Conservation (phyloP, 2,329 filamentous ascomycete genomes). For the Calonectria hawksworthii region DNA sequence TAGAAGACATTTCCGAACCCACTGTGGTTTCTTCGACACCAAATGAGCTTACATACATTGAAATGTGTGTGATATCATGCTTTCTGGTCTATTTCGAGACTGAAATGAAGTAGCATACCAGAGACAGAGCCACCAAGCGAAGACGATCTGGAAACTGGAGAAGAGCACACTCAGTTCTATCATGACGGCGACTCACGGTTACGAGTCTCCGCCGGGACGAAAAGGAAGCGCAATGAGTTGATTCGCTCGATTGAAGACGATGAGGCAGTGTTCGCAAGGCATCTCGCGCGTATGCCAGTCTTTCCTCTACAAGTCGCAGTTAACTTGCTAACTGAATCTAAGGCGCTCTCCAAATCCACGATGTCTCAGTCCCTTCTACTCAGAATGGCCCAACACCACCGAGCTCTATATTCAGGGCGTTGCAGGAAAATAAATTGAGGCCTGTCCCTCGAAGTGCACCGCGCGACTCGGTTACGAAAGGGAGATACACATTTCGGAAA, state of each 20-base stretch:
- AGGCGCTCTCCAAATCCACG: background rate
- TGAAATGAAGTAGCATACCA: constrained; percentile 32
- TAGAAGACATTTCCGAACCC: background rate
- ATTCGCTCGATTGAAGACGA: constrained; percentile 28
- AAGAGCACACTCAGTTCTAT: too few species aligned
- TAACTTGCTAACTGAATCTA: background rate
- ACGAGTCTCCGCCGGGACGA: background rate
- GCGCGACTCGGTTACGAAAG: constrained; percentile 43
- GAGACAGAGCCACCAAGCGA: constrained; percentile 32
- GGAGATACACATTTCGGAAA: constrained; percentile 45
- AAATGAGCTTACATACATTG: constrained; percentile 34
- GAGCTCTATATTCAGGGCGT: background rate
- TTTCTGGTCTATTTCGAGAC: background rate
- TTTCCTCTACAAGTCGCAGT: background rate
- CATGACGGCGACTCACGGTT: background rate
- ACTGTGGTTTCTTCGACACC: constrained; percentile 3
- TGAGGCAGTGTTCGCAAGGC: background rate
- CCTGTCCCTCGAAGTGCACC: constrained; percentile 45
- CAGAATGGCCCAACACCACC: background rate
- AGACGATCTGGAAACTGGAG: background rate
- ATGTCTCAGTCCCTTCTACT: background rate
- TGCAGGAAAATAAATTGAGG: constrained; percentile 34
- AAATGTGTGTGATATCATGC: constrained; percentile 36
- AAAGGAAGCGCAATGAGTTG: constrained; percentile 36
- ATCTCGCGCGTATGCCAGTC: constrained; percentile 3